Evolutionary conservation across 257 asterid genomes (phyloP).

Genomic region (Solanum gracilifrons): DNA sequence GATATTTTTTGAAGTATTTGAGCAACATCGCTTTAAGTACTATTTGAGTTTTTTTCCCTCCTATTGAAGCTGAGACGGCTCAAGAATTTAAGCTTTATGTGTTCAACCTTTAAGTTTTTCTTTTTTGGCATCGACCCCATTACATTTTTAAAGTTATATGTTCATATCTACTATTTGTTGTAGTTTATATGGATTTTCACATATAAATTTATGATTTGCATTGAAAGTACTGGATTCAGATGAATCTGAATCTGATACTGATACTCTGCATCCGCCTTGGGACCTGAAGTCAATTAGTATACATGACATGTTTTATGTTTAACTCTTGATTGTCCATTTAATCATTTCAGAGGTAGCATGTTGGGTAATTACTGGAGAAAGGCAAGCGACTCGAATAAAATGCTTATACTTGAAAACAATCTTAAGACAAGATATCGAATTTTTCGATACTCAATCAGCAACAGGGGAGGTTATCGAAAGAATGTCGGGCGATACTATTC

Average conservation of each 20-base stretch:
- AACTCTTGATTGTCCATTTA: background rate
- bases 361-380: conserved; percentile 51
- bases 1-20: background rate
- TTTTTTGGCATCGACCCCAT: background rate
- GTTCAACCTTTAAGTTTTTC: background rate
- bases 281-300: background rate
- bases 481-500: conserved; percentile 41
- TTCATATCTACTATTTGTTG: background rate
- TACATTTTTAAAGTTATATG: background rate
- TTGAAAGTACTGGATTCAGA: background rate
- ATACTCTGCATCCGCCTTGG: background rate
- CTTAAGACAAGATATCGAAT: conserved; percentile 39
- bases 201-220: background rate
- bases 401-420: conserved; percentile 42
- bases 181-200: background rate
- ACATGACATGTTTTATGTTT: background rate
- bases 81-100: background rate
- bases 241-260: background rate
- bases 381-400: conserved; percentile 44
- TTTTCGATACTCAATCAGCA: conserved; percentile 39
- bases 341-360: conserved; percentile 36
- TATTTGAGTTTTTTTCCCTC: background rate
- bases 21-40: background rate
- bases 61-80: background rate
- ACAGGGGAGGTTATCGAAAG: conserved; percentile 44